Conservation (phyloP, 176 grass and related monocot species). For the bread wheat (Triticum aestivum) region DNA sequence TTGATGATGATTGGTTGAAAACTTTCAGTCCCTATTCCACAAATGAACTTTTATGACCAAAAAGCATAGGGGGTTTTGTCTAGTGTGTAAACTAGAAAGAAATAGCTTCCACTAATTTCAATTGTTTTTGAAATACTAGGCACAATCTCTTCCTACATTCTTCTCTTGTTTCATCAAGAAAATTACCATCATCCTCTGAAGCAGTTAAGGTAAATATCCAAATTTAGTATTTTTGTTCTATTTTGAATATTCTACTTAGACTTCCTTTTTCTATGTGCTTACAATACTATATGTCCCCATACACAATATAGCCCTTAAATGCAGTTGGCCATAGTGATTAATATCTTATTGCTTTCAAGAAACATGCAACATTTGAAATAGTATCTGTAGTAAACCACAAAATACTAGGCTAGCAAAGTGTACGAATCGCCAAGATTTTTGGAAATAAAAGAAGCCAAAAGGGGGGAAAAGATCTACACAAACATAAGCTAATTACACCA, state of each 20-base stretch:
- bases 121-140: constrained; percentile 30
- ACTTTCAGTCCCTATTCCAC: background rate
- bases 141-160: constrained; percentile 93
- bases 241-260: background rate
- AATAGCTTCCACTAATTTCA: constrained; percentile 9
- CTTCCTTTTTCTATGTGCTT: background rate
- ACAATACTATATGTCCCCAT: background rate
- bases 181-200: constrained; percentile 49
- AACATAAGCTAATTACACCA: background rate
- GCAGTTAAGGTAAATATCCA: constrained; percentile 56
- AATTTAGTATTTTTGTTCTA: background rate
- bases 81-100: background rate
- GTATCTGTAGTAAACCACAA: background rate
- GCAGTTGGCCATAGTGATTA: background rate
- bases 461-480: background rate
- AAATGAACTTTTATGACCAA: background rate
- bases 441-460: background rate
- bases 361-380: background rate
- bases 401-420: background rate
- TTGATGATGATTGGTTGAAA: background rate
- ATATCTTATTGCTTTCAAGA: background rate
- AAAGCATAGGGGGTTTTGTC: background rate
- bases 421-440: background rate
- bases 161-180: constrained; percentile 72
- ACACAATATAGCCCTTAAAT: background rate